Base-by-base conservation (phyloP, 2,329 filamentous ascomycete species). In the Sporothrix protearum region DNA sequence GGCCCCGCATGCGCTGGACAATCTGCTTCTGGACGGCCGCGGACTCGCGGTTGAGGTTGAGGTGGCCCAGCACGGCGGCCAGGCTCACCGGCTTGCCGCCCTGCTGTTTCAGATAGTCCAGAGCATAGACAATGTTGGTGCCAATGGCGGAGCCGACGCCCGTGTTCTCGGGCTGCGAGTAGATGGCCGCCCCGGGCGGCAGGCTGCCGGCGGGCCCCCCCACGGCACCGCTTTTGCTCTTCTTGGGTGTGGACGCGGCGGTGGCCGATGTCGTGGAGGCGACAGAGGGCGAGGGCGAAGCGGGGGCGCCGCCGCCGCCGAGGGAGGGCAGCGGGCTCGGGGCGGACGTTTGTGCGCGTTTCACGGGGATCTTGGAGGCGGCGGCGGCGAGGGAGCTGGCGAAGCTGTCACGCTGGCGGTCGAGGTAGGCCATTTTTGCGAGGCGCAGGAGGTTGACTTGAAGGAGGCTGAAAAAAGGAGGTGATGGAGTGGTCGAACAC, bases 121-220 rank as follows among this genome's bases (percentile, higher is more conserved):
- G 90, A 25, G 93, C 93, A 81, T 94, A 97, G 72, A 91, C 88
- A 79, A 97, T 90, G 80, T 97, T 92, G 14, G 94, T 96, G 83
- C 93, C 90, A 79, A 96, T 89, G 80, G 95, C 91, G 73, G 86
- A 86, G 75, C 94, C 93, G 69, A 90, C 92, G 78, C 90, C 91
- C 19, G 89, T 92, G 77, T 91, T 89, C 75, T 87, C 86, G 25
- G 92, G 92, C 82, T 94, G 92, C 71, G 92, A 94, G 81, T 90
- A 95, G 69, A 92, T 84, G 14, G 85, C 83, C 19, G 78, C 63
- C 7, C n/a, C 55, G 3, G 45, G 30, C 8, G 63, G 63, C 28
- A 67, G 42, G 45, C 25, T n/a, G 42, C 42, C 14, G 30, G 42
- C 51, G 19, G 45, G n/a, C 3, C 55, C 64, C n/a, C 30, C 63